phyloP scores from a whole-genome alignment of 2,329 filamentous ascomycete species.

The Colletotrichum camelliae region DNA sequence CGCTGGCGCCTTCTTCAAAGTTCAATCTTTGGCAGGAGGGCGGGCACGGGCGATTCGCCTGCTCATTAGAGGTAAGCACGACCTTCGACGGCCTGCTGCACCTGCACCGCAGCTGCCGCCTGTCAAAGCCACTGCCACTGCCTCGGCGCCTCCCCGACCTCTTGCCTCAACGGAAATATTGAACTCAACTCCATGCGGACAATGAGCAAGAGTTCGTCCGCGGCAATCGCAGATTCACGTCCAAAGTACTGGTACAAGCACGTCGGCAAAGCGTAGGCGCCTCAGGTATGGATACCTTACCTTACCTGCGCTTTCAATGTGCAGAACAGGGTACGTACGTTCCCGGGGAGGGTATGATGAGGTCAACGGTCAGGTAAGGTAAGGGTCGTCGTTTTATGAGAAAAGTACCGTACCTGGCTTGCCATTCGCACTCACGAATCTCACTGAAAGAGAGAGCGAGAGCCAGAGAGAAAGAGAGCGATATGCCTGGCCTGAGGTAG shows the following conservation, averaged over 20 bases:
- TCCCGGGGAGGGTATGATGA: too few relatives aligned
- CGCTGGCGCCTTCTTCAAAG: not conserved
- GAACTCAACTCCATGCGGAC: not conserved
- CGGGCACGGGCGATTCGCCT: conserved; percentile 12
- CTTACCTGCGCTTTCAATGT: not conserved
- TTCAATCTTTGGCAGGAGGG: not conserved
- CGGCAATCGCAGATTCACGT: not conserved
- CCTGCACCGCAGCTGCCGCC: not conserved
- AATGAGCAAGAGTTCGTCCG: not conserved
- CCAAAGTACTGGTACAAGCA: not conserved
- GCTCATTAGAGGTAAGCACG: not conserved
- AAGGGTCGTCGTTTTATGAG: not conserved
- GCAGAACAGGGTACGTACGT: not conserved
- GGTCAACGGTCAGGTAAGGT: not conserved
- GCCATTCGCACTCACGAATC: not conserved
- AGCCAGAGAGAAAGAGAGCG: not conserved
- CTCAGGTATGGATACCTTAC: not conserved
- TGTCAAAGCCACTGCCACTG: not conserved
- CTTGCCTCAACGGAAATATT: not conserved
- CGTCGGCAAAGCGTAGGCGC: not conserved
- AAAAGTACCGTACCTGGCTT: not conserved
- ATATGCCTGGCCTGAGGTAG: not conserved
- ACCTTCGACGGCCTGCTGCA: not conserved
- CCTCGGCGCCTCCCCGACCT: not conserved
- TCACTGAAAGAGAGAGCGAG: not conserved